phyloP scores from a whole-genome alignment of 1,284 basidiomycete genomes.

The Cryptococcus sp. region DNA sequence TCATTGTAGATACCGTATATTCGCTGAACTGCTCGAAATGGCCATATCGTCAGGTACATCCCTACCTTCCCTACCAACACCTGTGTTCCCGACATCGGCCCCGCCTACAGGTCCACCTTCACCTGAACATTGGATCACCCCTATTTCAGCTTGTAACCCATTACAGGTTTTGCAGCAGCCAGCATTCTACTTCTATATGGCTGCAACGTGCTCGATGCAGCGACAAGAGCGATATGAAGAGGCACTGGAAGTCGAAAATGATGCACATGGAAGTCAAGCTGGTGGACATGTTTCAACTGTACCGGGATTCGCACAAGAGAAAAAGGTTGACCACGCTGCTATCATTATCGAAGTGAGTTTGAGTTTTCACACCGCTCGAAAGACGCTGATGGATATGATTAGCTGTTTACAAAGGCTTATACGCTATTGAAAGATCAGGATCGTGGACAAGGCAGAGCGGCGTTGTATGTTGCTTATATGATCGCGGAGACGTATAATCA shows the following conservation, averaged over 20 bases:
- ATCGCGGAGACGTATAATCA: constrained; percentile 72
- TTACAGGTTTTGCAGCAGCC: constrained; percentile 70
- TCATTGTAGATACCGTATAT: constrained; percentile 66
- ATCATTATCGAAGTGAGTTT: constrained; percentile 69
- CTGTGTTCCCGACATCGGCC: constrained; percentile 29
- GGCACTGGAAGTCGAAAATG: constrained; percentile 44
- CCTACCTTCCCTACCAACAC: constrained; percentile 55
- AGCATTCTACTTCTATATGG: constrained; percentile 84
- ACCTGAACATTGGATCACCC: constrained; percentile 40
- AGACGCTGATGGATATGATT: background rate
- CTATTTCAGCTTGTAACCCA: constrained; percentile 39
- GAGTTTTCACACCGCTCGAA: background rate
- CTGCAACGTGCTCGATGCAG: constrained; percentile 73
- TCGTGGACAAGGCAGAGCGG: constrained; percentile 59
- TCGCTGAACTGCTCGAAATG: constrained; percentile 81
- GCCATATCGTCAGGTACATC: constrained; percentile 64
- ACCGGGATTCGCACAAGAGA: constrained; percentile 68
- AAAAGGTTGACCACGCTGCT: constrained; percentile 77
- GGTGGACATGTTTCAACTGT: constrained; percentile 37
- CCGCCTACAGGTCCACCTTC: constrained; percentile 6
- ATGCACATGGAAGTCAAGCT: constrained; percentile 18
- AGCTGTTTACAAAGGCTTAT: constrained; percentile 87
- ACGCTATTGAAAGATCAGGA: constrained; percentile 72
- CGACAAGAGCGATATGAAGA: constrained; percentile 63
- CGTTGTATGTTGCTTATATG: constrained; percentile 75